Percentiles rank a stretch among this genome's conserved stretches.
Evolutionary conservation across 306 rosid genomes (phyloP).

Genomic region (Cucumis cinereus): DNA sequence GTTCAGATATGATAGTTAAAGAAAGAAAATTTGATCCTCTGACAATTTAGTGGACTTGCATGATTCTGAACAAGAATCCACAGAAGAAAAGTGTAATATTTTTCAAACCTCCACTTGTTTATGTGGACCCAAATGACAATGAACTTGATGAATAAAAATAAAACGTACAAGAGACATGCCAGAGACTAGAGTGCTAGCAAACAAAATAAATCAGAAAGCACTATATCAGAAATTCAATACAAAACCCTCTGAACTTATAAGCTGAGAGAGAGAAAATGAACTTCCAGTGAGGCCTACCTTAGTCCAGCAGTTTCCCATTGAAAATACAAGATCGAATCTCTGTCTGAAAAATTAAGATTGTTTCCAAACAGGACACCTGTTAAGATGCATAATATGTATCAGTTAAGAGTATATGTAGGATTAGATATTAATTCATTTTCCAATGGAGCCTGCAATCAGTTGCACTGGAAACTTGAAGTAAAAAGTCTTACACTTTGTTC

Average conservation of each 20-base stretch:
- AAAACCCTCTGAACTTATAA: not conserved
- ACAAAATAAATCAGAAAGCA: slow-evolving; percentile 1
- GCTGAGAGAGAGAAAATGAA: not conserved
- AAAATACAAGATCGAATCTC: slow-evolving; percentile 4
- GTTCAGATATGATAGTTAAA: not conserved
- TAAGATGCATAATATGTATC: not conserved
- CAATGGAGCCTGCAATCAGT: not conserved
- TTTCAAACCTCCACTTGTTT: slow-evolving; percentile 3
- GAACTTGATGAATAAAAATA: not conserved
- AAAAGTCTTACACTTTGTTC: not conserved
- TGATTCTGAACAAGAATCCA: slow-evolving; percentile 2
- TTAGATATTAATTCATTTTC: not conserved
- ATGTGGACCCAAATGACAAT: not conserved
- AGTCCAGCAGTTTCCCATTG: slow-evolving; percentile 57
- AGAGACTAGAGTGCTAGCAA: not conserved
- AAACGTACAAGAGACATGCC: not conserved
- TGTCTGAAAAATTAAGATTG: slow-evolving; percentile 9
- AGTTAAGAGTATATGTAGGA: not conserved
- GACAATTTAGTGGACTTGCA: not conserved
- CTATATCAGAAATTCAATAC: not conserved
- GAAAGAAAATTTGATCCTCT: not conserved
- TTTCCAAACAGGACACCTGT: slow-evolving; percentile 8
- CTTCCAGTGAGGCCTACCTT: slow-evolving; percentile 33
- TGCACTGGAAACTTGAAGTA: not conserved
- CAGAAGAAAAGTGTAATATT: not conserved